Evolutionary conservation across 208 protist genomes (phyloP), one percentile per base, ranked within the genome.

Genomic region (Crithidia mellificae): DNA sequence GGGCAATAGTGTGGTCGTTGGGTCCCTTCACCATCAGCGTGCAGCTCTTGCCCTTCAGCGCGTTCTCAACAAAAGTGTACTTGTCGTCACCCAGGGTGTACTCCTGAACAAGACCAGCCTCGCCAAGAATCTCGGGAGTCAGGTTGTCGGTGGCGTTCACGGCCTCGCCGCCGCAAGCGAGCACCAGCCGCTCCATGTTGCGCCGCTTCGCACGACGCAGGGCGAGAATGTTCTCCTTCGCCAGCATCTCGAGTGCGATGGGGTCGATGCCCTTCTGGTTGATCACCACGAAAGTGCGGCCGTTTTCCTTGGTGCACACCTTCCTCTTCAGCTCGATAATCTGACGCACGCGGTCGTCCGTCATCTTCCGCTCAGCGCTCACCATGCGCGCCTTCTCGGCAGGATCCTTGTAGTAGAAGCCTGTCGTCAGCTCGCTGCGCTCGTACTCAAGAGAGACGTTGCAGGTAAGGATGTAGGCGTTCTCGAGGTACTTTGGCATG

Each of bases 231-330:
- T 96, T 94, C 59, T 98, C 98, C 72, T 99, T 99, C 12, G 98
- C 95, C 22, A 99, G 87, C 94, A 99, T 98, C 67, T 99, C 98
- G 11, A 99, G 90, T n/a, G 98, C 98, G 57, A 99, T 92, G 20
- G 97, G 98, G 88, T 99, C 99, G 77, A 99, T 99, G 64, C 99
- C 99, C 83, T 99, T 99, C 84, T 99, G 98, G 82, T 99, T 99
- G 69, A 99, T 99, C 36, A 99, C 89, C 24, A 99, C 93, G 82
- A 99, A 99, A 12, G 81, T 77, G 52, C 98, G 95, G 41, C 96
- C 90, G 64, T 95, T 93, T 20, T 93, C 93, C 72, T 95, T 94
- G 38, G 93, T 90, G 82, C 96, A 98, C 14, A 99, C 95, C 75
- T 92, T 68, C 22, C 94, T 84, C 93, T 99, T 99, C 8, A 99